Conservation (phyloP, 176 grass and related monocot species). For the Luzula sylvatica region DNA sequence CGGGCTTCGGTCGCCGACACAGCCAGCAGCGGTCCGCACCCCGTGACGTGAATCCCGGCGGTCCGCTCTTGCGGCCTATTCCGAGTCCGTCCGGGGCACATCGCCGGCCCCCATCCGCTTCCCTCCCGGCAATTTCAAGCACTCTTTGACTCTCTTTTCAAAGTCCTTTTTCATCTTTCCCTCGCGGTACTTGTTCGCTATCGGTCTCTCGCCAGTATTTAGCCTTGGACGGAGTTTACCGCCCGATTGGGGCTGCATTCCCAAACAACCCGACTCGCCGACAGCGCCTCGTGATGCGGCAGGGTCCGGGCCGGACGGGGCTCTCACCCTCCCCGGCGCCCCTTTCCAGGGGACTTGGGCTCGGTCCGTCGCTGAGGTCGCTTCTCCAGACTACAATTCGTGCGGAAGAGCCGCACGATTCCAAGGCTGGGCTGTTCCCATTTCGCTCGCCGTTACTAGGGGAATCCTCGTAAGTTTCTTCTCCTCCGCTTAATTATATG, state of each 20-base stretch:
- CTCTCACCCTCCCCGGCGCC: neutral
- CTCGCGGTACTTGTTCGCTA: conserved; percentile 59
- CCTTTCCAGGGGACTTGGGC: too few species aligned
- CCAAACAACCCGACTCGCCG: too few species aligned
- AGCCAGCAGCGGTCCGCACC: too few species aligned
- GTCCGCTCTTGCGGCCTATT: too few species aligned
- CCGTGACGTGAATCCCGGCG: too few species aligned
- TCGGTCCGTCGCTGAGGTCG: too few species aligned
- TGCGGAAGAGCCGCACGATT: too few species aligned
- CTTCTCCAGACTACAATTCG: too few species aligned
- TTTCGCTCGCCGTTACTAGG: conserved; percentile 33
- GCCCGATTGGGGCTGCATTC: conserved; percentile 27
- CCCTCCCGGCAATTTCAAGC: conserved; percentile 37
- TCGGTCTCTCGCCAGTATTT: conserved; percentile 50
- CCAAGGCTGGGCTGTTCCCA: conserved; percentile 23
- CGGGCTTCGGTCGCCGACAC: too few species aligned
- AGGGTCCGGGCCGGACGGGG: too few species aligned
- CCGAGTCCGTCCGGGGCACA: conserved; percentile 19
- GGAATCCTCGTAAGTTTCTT: conserved; percentile 31
- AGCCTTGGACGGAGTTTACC: conserved; percentile 50
- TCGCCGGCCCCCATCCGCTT: conserved; percentile 36
- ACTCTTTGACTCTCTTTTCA: conserved; percentile 41
- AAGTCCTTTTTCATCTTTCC: conserved; percentile 86
- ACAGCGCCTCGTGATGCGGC: too few species aligned
- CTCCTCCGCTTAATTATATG: too few species aligned